phyloP scores from a whole-genome alignment of 148 eudicot genomes.

The Rhododendron kiyosumense region DNA sequence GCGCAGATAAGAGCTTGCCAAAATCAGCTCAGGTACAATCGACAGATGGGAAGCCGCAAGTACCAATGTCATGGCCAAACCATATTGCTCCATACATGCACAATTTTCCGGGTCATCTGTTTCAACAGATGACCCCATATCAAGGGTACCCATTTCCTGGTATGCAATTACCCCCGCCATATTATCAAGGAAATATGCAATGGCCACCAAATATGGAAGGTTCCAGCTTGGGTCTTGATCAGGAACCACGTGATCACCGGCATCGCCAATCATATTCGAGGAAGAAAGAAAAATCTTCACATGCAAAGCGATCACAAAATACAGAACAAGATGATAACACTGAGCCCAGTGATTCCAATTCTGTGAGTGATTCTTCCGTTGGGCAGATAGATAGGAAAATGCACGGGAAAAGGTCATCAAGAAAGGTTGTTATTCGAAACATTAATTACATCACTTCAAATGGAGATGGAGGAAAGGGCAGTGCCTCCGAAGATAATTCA shows the following conservation, averaged over 20 bases:
- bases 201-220: conserved; percentile 57
- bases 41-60: conserved; percentile 43
- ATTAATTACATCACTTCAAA: conserved; percentile 68
- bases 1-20: conserved; percentile 36
- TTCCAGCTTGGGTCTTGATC: conserved; percentile 26
- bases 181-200: conserved; percentile 52
- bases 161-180: conserved; percentile 46
- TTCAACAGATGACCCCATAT: conserved; percentile 64
- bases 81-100: conserved; percentile 52
- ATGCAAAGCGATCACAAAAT: conserved; percentile 27
- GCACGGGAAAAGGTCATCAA: conserved; percentile 50
- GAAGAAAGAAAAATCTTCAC: conserved; percentile 41
- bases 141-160: conserved; percentile 62
- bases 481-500: conserved; percentile 40
- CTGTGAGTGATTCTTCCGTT: conserved; percentile 32
- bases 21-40: conserved; percentile 26
- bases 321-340: conserved; percentile 24
- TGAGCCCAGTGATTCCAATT: conserved; percentile 43
- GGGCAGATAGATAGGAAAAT: conserved; percentile 14
- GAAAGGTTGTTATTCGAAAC: conserved; percentile 72
- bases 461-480: conserved; percentile 38
- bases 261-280: conserved; percentile 37
- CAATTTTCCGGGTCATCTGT: conserved; percentile 48
- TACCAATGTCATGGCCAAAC: conserved; percentile 51
- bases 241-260: conserved; percentile 33